Conservation (phyloP, 179 eudicot species). For the Vitellaria paradoxa region DNA sequence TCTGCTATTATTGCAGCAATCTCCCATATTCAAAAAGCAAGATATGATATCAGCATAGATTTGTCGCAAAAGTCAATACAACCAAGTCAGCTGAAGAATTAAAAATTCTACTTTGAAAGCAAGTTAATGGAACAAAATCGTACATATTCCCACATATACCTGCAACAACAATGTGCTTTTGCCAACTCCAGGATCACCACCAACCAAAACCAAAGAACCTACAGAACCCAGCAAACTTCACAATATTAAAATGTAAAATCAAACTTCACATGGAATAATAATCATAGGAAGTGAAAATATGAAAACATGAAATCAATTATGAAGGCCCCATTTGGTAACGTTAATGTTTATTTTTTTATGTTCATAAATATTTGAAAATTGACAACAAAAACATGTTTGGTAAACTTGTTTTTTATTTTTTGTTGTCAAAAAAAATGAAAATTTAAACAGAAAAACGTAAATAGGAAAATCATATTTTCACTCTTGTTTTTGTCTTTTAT, state of each 20-base stretch:
- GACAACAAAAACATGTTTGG: no score
- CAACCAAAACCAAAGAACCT: constrained; percentile 90
- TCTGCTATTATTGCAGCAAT: constrained; percentile 87
- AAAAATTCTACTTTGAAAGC: not conserved
- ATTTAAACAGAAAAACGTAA: no score
- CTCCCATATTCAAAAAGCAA: constrained; percentile 43
- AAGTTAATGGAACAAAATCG: constrained; percentile 5
- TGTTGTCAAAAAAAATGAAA: no score
- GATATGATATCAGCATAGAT: constrained; percentile 17
- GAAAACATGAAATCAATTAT: no score
- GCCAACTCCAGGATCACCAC: constrained; percentile 99
- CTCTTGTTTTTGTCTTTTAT: no score
- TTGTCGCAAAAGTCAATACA: not conserved
- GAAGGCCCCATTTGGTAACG: no score
- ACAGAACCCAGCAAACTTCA: constrained; percentile 15
- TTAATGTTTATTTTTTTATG: no score
- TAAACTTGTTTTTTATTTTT: no score
- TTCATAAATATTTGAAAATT: no score
- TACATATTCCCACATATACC: constrained; percentile 33
- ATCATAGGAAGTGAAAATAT: not conserved
- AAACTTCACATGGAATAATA: not conserved
- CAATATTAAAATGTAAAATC: not conserved
- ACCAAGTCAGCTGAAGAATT: not conserved
- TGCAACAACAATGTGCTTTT: constrained; percentile 90
- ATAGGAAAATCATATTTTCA: no score